phyloP scores from a whole-genome alignment of 2,329 filamentous ascomycete species.

The Metarhizium anisopliae region DNA sequence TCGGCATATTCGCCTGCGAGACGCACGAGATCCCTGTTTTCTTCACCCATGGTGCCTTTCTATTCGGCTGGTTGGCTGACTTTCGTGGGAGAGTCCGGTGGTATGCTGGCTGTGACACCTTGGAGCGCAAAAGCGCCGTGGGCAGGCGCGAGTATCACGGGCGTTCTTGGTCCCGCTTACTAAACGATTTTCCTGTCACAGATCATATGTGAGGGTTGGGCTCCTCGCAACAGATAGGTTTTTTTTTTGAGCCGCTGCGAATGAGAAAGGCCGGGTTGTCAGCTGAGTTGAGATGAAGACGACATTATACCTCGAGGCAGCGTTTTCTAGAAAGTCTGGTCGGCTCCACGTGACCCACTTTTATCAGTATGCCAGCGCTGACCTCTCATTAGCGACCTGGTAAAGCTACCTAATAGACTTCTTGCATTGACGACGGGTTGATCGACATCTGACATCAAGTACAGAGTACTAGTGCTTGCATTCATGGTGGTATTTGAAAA shows the following conservation, averaged over 20 bases:
- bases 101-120: neutral
- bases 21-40: constrained; percentile 39
- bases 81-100: neutral
- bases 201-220: neutral
- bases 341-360: constrained; percentile 3
- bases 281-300: neutral
- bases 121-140: neutral
- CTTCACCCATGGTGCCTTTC: constrained; percentile 21
- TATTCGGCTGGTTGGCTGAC: neutral
- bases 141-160: neutral
- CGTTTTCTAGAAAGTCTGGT: neutral
- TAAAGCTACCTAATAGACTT: too few relatives aligned
- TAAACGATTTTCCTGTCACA: neutral
- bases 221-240: neutral
- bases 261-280: neutral
- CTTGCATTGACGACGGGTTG: too few relatives aligned
- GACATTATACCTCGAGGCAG: neutral
- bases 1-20: constrained; percentile 51
- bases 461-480: too few relatives aligned
- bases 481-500: too few relatives aligned
- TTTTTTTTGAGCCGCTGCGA: neutral
- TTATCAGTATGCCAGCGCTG: neutral
- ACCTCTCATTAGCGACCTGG: too few relatives aligned
- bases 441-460: too few relatives aligned
- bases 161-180: neutral